Evolutionary conservation across 345 rosid species (phyloP), one percentile per base, ranked within the genome.

Genomic region (Theobroma cacao): DNA sequence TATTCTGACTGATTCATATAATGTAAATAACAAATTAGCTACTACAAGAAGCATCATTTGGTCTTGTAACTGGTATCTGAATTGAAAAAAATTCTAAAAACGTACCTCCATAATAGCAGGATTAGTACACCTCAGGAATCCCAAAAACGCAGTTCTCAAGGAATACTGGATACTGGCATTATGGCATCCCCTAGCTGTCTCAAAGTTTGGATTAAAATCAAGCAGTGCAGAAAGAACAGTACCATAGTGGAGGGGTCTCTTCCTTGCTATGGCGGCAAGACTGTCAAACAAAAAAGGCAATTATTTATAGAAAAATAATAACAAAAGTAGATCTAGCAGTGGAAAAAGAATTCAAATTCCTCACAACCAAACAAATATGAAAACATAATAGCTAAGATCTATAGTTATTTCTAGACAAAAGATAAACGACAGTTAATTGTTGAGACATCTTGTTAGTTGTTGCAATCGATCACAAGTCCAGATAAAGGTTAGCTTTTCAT

Each of bases 221-320:
- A 91, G 90, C 88, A 96, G 85, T n/a, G 86, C 92, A 75, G 97
- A 89, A 65, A 92, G 85, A 83, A 94, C 80, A 52, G 84, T 79
- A 75, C 80, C 89, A 84, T 91, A 94, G 86, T 88, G 90, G 52
- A 86, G 82, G 10, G 91, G 93, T 86, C 99, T 92, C 90, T 87
- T 94, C 87, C 91, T 91, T 70, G 92, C 98, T 77, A 94, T 86
- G 75, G 94, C 89, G 61, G 97, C 96, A 81, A 96, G 95, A 91
- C 99, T 96, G 91, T 26, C 87, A 90, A 84, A 80, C 78, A 86
- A 76, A 81, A 62, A 83, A 56, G 6, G 13, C 12, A 2, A 53
- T 53, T 9, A 38, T 11, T 40, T 24, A 10, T 15, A 60, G 18
- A 30, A 72, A 28, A 74, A 34, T 30, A 62, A 48, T 63, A 72